Evolutionary conservation across 208 protist genomes (phyloP).

Genomic region (Histomonas meleagridis): DNA sequence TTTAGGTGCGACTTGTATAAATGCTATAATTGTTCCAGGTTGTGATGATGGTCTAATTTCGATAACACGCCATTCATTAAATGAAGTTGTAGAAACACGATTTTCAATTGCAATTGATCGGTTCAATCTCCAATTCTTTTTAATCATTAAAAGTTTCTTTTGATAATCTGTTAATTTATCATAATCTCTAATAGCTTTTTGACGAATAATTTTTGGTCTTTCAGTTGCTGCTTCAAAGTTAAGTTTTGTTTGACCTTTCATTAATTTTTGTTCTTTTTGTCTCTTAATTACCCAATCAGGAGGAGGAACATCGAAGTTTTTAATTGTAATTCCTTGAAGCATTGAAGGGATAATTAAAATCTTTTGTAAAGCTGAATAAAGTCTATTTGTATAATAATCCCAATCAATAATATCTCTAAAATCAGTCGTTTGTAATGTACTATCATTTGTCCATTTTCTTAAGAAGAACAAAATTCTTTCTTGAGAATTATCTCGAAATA

Average conservation of each 20-base stretch:
- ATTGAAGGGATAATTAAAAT: conserved; percentile 21
- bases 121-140: neutral
- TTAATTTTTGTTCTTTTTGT: neutral
- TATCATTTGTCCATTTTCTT: neutral
- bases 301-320: neutral
- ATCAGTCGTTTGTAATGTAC: neutral
- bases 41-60: neutral
- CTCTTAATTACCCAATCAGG: conserved; percentile 30
- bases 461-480: neutral
- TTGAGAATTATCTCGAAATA: neutral
- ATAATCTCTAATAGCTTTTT: neutral
- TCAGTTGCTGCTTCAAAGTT: neutral
- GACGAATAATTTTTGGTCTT: neutral
- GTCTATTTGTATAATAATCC: conserved; percentile 32
- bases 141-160: neutral
- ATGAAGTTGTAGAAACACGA: neutral
- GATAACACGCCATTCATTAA: neutral
- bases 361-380: neutral
- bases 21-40: neutral
- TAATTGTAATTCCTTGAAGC: neutral
- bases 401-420: conserved; percentile 39
- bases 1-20: neutral
- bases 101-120: neutral
- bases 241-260: neutral
- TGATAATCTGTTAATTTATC: neutral